Evolutionary conservation across 2,329 filamentous ascomycete species (phyloP).

Genomic region (Aspergillus carbonarius): DNA sequence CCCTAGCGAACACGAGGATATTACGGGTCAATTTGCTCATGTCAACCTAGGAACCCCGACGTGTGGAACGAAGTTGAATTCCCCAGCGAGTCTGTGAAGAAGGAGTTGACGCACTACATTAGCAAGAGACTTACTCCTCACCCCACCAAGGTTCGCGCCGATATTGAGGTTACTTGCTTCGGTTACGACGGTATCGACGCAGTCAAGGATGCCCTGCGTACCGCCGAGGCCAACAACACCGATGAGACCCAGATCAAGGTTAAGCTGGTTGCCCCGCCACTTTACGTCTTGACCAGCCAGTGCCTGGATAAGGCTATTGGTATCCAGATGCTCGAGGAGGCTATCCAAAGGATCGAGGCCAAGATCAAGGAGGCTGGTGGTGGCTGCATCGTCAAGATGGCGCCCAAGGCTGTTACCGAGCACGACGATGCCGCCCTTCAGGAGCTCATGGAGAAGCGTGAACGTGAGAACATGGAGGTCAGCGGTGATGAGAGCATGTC

Average conservation of each 20-base stretch:
- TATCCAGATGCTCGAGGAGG: slow-evolving; percentile 80
- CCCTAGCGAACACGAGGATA: background rate
- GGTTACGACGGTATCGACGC: slow-evolving; percentile 98
- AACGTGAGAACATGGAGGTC: slow-evolving; percentile 96
- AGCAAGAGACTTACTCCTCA: slow-evolving; percentile 95
- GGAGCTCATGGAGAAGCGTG: slow-evolving; percentile 98
- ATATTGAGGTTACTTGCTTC: slow-evolving; percentile 94
- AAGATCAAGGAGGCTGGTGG: slow-evolving; percentile 79
- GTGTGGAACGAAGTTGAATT: slow-evolving; percentile 94
- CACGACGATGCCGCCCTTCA: slow-evolving; percentile 96
- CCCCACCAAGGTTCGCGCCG: slow-evolving; percentile 97
- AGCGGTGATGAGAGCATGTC: slow-evolving; percentile 96
- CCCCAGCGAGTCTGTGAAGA: slow-evolving; percentile 77
- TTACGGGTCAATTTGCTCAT: slow-evolving; percentile 10
- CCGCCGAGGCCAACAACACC: slow-evolving; percentile 90
- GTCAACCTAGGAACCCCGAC: slow-evolving; percentile 72
- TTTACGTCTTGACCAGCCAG: slow-evolving; percentile 94
- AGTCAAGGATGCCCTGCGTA: slow-evolving; percentile 87
- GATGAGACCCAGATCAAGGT: slow-evolving; percentile 94
- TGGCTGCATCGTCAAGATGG: slow-evolving; percentile 90
- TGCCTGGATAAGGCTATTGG: slow-evolving; percentile 90
- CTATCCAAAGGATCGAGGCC: slow-evolving; percentile 80
- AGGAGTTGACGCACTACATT: slow-evolving; percentile 93
- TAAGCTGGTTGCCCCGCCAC: slow-evolving; percentile 92
- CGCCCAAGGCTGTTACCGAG: slow-evolving; percentile 97